These are phyloP conservation scores for Jackrogersella minutella DNA, from an alignment of 495 filamentous ascomycete genomes.

Conservation along the genomic window DNA sequence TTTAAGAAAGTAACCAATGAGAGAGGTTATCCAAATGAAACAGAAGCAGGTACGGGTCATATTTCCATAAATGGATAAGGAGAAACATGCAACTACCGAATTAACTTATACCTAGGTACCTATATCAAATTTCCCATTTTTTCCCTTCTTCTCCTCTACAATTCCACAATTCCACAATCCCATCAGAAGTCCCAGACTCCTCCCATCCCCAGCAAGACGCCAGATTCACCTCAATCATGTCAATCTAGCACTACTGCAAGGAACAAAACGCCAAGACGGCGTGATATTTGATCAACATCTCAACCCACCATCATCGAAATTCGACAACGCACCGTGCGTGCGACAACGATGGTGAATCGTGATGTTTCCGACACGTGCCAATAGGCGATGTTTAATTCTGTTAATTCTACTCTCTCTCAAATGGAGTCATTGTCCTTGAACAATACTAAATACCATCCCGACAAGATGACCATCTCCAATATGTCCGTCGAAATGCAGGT, in stretches of 20 bases:
- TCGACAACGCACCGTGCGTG: not conserved
- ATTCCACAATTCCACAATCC: not conserved
- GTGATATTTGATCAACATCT: constrained; percentile 13
- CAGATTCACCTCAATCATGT: not conserved
- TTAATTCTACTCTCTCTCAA: too few species aligned
- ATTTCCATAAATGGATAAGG: constrained; percentile 12
- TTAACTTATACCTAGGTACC: constrained; percentile 1
- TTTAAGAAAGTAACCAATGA: constrained; percentile 15
- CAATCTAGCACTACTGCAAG: constrained; percentile 27
- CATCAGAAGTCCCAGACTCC: not conserved
- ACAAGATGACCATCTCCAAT: constrained; percentile 1
- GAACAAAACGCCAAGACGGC: constrained; percentile 11
- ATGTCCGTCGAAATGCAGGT: constrained; percentile 25
- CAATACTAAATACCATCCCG: not conserved
- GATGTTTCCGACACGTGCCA: not conserved
- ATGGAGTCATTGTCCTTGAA: not conserved
- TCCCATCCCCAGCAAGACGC: not conserved
- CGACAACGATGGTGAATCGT: not conserved
- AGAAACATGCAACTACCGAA: constrained; percentile 29
- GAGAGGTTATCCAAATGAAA: constrained; percentile 21
- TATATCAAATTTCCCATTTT: constrained; percentile 15
- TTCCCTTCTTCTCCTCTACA: not conserved
- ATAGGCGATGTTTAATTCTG: not conserved
- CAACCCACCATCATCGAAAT: not conserved
- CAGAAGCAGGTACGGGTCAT: constrained; percentile 27